Base-by-base conservation (phyloP, 768 basidiomycete genomes). In the Lentinula guzmanii region DNA sequence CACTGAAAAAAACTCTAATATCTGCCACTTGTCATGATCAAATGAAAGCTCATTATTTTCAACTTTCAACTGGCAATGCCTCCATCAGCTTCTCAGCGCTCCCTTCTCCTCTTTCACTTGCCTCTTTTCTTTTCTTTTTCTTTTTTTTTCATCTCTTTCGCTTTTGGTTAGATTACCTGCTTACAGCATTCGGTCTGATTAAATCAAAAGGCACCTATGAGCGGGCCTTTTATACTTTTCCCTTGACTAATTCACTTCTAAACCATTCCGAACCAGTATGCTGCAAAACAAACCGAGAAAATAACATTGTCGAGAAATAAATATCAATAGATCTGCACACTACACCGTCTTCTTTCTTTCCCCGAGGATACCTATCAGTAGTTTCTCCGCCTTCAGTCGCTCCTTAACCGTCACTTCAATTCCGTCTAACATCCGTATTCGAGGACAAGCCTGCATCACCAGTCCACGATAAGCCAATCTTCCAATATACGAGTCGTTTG, bases 401-500 rank as follows among this genome's bases (percentile, higher is more conserved):
- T 98, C 95, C 80, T 91, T 92, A 70, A 81, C 83, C 72, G 82
- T 82, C 68, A 96, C 84, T 63, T 80, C 80, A 69, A 98, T 85
- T 60, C 96, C 96, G 75, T 99, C 96, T 69, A 99, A 74, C 78
- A 87, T 74, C 68, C 80, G 77, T 65, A 98, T 74, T 37, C 78
- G 72, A 33, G 76, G 70, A 70, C 91, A 93, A 35, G 83, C 85
- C 28, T 85, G 76, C 90, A 95, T 93, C 52, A 96, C 78, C 60
- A 95, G 77, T 43, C 94, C 94, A 50, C 96, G 87, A 75, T 98
- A 98, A 50, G 86, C 90, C 35, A 95, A 79, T 43, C 96, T 85
- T 24, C 90, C 91, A 52, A 90, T 83, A 71, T 98, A 98, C 71
- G 82, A 84, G 54, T 83, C 87, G 74, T 98, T 91, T 53, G 96